Evolutionary conservation across 768 basidiomycete genomes (phyloP), one percentile per base, ranked within the genome.

Genomic region (Candolleomyces efflorescens): DNA sequence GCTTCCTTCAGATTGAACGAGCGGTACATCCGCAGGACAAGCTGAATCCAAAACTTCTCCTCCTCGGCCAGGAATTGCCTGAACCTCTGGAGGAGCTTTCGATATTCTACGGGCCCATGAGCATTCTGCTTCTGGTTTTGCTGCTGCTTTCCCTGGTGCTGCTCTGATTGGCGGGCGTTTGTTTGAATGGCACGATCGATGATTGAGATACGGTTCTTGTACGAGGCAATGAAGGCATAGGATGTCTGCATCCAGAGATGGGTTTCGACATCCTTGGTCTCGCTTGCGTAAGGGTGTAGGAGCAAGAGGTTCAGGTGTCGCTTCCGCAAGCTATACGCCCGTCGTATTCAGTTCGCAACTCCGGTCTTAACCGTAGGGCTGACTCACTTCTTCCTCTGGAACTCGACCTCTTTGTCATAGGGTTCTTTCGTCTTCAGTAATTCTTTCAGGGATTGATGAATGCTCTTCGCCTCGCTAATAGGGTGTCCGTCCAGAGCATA

Each of bases 191-290:
- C 71, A 41, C 78, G 82, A 73, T 94, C 91, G 54, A 92, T 79
- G 0, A 76, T 69, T 43, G 83, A 71, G 65, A 95, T 82, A 48
- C 79, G 83, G 60, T 87, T 81, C 69, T 94, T 94, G 78, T 92
- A 95, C 22, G 81, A 78, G 15, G 87, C 75, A 61, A 96, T 96
- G 73, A 93, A 84, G 39, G 83, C 79, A 71, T 96, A 90, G 38
- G 91, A 90, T 0, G 94, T 95, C 67, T 92, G 89, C 84, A 94
- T 91, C 93, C 94, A 96, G 9, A 96, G 80, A 62, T 89, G 86
- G 27, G 82, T 89, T 67, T 94, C 90, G 43, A 83, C 84, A 73
- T 92, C 89, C 67, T 86, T 85, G 49, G 87, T 85, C 70, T 92
- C 89, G 50, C 78, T 81, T 44, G 87, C 79, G 64, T 81, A 83